phyloP scores from a whole-genome alignment of 148 eudicot genomes.

The Vaccinium darrowii region DNA sequence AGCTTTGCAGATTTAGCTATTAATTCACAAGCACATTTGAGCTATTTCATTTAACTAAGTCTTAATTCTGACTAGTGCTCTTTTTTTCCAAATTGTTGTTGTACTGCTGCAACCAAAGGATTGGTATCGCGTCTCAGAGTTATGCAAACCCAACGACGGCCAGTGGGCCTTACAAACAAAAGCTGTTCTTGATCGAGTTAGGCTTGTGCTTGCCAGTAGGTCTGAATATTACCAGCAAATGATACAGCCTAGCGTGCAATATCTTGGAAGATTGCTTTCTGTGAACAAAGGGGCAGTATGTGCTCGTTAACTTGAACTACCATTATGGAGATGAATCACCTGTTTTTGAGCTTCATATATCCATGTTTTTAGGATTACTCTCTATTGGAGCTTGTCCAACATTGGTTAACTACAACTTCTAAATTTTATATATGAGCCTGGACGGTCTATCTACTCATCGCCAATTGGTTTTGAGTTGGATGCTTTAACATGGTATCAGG shows the following conservation, averaged over 20 bases:
- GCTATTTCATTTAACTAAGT: not conserved
- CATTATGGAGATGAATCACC: not conserved
- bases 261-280: constrained; percentile 18
- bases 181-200: constrained; percentile 13
- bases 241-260: constrained; percentile 14
- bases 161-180: constrained; percentile 20
- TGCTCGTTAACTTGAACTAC: not conserved
- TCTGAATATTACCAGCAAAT: constrained; percentile 11
- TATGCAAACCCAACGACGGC: not conserved
- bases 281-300: not conserved
- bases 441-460: too few relatives aligned
- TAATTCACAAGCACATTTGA: not conserved
- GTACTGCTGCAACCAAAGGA: constrained; percentile 5
- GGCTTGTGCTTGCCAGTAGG: constrained; percentile 4
- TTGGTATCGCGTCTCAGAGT: constrained; percentile 13
- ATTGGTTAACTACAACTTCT: too few relatives aligned
- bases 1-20: not conserved
- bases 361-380: not conserved
- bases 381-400: too few relatives aligned
- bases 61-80: not conserved
- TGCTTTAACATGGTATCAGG: too few relatives aligned
- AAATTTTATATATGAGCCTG: too few relatives aligned
- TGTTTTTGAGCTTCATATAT: not conserved
- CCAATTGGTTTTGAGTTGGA: too few relatives aligned
- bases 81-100: not conserved